Evolutionary conservation across 768 basidiomycete genomes (phyloP).

Genomic region (Suillus brevipes): DNA sequence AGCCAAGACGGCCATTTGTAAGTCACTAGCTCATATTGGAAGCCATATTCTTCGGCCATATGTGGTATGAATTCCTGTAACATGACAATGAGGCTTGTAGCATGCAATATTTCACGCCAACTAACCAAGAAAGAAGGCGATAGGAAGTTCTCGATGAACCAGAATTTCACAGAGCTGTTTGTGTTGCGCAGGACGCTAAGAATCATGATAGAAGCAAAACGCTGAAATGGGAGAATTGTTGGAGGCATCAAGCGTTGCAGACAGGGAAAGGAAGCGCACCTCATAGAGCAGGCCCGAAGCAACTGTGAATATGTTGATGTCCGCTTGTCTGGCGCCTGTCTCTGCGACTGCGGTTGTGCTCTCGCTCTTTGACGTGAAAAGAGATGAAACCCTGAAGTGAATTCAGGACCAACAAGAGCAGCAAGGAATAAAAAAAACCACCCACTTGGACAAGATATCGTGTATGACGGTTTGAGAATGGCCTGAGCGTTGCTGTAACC

Average conservation of each 20-base stretch:
- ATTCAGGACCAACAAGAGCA: constrained; percentile 15
- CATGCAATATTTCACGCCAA: constrained; percentile 10
- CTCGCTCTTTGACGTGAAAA: constrained; percentile 38
- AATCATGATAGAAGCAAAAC: constrained; percentile 98
- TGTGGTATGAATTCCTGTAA: constrained; percentile 90
- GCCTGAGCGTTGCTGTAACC: constrained; percentile 33
- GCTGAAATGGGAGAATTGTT: constrained; percentile 43
- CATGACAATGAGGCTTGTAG: not conserved
- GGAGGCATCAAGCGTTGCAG: constrained; percentile 5
- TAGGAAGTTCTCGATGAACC: constrained; percentile 99
- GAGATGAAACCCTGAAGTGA: constrained; percentile 43
- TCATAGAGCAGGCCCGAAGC: constrained; percentile 96
- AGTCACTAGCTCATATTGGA: constrained; percentile 96
- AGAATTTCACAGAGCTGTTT: constrained; percentile 94
- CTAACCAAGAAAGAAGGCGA: constrained; percentile 93
- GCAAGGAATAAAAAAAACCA: constrained; percentile 18
- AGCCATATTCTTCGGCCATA: constrained; percentile 86
- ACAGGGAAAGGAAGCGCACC: constrained; percentile 44
- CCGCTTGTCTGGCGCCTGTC: constrained; percentile 56
- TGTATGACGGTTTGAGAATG: constrained; percentile 44
- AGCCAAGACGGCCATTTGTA: constrained; percentile 99
- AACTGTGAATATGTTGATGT: constrained; percentile 99
- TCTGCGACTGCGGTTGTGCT: constrained; percentile 27
- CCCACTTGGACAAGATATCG: constrained; percentile 53
- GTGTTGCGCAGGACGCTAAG: constrained; percentile 94